Base-by-base conservation (phyloP, 352 stramenopile genomes). In the Phytophthora pluvialis region DNA sequence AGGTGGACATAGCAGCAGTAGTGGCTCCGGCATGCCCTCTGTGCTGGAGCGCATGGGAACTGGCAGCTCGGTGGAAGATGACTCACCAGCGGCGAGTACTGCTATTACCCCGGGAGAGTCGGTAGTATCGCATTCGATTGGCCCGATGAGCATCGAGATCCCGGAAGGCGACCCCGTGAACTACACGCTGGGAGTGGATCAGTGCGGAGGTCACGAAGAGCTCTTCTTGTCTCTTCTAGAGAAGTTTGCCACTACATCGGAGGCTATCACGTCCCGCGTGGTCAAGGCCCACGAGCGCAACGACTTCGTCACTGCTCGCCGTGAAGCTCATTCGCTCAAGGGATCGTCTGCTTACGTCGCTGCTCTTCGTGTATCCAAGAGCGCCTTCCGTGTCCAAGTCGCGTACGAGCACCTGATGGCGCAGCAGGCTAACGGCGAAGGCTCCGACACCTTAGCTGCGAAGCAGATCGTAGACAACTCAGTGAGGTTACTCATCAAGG, bases 281-380 rank as follows among this genome's bases (percentile, higher is more conserved):
- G 32, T 86, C 5, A 60, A 71, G 31, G 78, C 85, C 4, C 76
- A 87, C 47, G 44, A 77, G 11, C 32, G 50, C 7, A 76, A 74
- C 11, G 77, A 91, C 39, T 73, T 90, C 29, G 54, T 70, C 4
- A 63, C 78, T 42, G 66, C 87, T 45, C 70, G 79, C 18, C 83
- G 85, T 5, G 85, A 92, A 72, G 65, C 79, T 9, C 85, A 94
- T 66, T 91, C 85, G 10, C 68, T 94, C 11, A 94, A 94, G 53
- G 85, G 85, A 4, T 91, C 83, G 12, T 90, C 85, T 0, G 81
- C 85, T 18, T 94, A 94, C 35, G 85, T 88, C 0, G 85, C 85
- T 21, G 85, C 85, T 15, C 66, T 91, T 9, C 79, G 85, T 3
- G 70, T 94, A 5, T 92, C 83, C 13, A 91, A 89, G 55, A 76